Evolutionary conservation across 108 stramenopile species (phyloP), one percentile per base, ranked within the genome.

Genomic region (Aurantiochytrium sp.): DNA sequence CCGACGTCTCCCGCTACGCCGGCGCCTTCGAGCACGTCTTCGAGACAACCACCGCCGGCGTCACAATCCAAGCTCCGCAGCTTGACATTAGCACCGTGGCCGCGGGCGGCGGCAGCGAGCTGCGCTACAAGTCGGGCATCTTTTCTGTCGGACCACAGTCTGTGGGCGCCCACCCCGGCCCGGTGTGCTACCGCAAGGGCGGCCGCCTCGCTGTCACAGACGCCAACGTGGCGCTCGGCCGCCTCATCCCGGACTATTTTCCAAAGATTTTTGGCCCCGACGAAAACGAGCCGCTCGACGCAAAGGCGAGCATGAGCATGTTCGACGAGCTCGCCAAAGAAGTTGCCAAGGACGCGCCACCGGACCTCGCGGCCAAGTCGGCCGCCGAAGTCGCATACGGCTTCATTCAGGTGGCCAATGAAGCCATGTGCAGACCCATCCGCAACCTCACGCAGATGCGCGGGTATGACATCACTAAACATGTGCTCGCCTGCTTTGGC

Each of bases 361-460:
- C n/a, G 0, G 54, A 17, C 22, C 34, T 48, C 21, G 17, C 52
- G 45, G 86, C 4, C 45, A 68, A 24, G 3, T 55, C 87, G 4
- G 52, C 85, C 21, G 92, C 85, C 4, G 96, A 98, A 86, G 90
- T 99, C 22, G 99, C 99, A 4, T 96, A 92, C 89, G 99, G 99
- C 8, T 99, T 99, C 89, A 88, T 99, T 54, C 94, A 96, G 89
- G 97, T 99, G 15, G 99, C 99, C 88, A 99, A 98, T 91, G 99
- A 99, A 88, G 97, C 99, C 68, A 99, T 99, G 99, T 98, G 98
- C 89, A 94, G 99, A 24, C 99, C 99, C 3, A 98, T 99, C 91
- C 95, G 99, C 41, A 98, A 98, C 88, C 91, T 99, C 54, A 99
- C 98, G 41, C 97, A 98, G 90, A 98, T 98, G 97, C 95, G 93